Evolutionary conservation across 2,329 filamentous ascomycete species (phyloP), one percentile per base, ranked within the genome.

Genomic region (Penicillium oxalicum): DNA sequence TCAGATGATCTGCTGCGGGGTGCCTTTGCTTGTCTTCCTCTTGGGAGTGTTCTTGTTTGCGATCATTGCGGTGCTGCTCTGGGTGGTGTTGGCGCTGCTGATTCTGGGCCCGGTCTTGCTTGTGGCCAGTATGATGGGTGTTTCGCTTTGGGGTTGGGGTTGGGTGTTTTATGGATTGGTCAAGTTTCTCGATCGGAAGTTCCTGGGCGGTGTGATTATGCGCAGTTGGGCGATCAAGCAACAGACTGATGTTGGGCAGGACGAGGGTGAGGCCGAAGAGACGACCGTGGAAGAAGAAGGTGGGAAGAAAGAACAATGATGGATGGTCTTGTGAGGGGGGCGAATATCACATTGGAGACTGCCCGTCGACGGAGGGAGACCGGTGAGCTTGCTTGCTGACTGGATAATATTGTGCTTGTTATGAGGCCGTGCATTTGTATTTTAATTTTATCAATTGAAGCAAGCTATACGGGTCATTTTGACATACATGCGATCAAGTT

Each of bases 31-130:
- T 9, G 57, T 68, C 0, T 68, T 68, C 18, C 34, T 67, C 24
- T 63, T 60, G 0, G 65, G 65, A 0, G 61, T 65, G 24, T 60
- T 66, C 27, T 12, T 67, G 4, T 66, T 68, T 43, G 64, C 64
- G 0, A 62, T 61, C 3, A 62, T 68, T 4, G 57, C 65, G 4
- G 45, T 63, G 9, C 9, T 66, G 9, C 51, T 68, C 6, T 68
- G 63, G 64, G 56, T 55, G 5, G 28, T 67, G 9, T 47, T 68
- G 27, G 62, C 62, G 26, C 40, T 66, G 40, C 48, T 68, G 13
- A 56, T 67, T 26, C 53, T 66, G 4, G 63, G 62, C 1, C 65
- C 65, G 5, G 52, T 68, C 5, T 40, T 68, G 35, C 27, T 58
- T 38, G 60, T 64, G 33, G 58, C 60, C 6, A 63, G 61, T 44